Evolutionary conservation across 805 yeast species (phyloP).

Genomic region (Tetrapisispora nanseiensis): DNA sequence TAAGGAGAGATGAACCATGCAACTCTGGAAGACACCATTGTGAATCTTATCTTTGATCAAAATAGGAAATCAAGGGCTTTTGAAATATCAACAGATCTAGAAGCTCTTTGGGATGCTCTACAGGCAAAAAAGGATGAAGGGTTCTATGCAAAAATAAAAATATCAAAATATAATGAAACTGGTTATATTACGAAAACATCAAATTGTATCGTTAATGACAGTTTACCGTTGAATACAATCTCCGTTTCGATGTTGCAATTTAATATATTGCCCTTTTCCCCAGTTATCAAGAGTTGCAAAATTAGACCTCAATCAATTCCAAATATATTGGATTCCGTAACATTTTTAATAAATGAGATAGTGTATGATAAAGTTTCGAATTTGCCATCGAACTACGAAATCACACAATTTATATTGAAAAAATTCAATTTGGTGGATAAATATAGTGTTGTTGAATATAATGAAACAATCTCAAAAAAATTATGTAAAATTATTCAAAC

Average conservation of each 20-base stretch:
- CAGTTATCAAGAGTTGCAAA: constrained; percentile 12
- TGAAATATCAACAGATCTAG: not conserved
- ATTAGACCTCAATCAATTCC: constrained; percentile 6
- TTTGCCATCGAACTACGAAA: constrained; percentile 9
- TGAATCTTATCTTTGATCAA: not conserved
- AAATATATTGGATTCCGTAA: constrained; percentile 11
- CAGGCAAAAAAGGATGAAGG: not conserved
- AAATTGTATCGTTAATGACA: constrained; percentile 7
- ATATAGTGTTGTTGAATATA: constrained; percentile 11
- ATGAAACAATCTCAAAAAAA: constrained; percentile 9
- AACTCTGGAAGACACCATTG: not conserved
- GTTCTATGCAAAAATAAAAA: not conserved
- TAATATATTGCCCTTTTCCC: not conserved
- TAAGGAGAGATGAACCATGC: not conserved
- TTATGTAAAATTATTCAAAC: constrained; percentile 17
- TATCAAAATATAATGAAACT: not conserved
- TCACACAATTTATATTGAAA: constrained; percentile 13
- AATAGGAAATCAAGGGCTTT: not conserved
- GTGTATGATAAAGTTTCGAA: constrained; percentile 17
- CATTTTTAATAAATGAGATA: constrained; percentile 9
- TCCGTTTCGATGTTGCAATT: constrained; percentile 5
- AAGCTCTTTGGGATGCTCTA: not conserved
- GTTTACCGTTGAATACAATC: constrained; percentile 9
- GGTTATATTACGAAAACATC: not conserved
- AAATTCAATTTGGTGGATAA: constrained; percentile 13